These are phyloP conservation scores for Phyllosticta citrichinensis DNA, from an alignment of 2,329 filamentous ascomycete genomes.

Conservation along the genomic window DNA sequence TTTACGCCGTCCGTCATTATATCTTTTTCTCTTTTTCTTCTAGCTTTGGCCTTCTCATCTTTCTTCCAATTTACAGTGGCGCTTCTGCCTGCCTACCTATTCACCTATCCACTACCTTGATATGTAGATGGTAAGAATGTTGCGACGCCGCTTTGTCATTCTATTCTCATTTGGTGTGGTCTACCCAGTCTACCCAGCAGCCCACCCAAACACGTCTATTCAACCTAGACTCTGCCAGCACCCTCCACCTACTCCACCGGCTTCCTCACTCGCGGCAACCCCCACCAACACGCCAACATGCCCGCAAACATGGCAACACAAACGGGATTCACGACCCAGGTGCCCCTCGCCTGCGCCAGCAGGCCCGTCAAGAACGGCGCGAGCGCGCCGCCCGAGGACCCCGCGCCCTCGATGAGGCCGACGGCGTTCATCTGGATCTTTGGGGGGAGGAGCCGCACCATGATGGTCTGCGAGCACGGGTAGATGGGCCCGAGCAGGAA, in stretches of 20 bases:
- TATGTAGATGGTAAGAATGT: too few species aligned
- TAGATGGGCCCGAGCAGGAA: slow-evolving; percentile 70
- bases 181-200: too few species aligned
- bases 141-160: too few species aligned
- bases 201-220: too few species aligned
- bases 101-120: too few species aligned
- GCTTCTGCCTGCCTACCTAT: too few species aligned
- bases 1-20: too few species aligned
- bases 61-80: too few species aligned
- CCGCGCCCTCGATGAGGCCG: slow-evolving; percentile 59
- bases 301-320: slow-evolving; percentile 53
- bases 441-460: slow-evolving; percentile 50
- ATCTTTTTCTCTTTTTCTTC: too few species aligned
- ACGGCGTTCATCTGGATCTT: slow-evolving; percentile 53
- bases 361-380: slow-evolving; percentile 58
- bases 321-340: slow-evolving; percentile 56
- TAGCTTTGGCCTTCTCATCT: too few species aligned
- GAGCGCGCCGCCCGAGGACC: slow-evolving; percentile 55
- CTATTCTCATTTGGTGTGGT: too few species aligned
- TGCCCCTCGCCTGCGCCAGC: slow-evolving; percentile 50
- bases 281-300: slow-evolving; percentile 58
- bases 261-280: slow-evolving; percentile 48
- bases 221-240: too few species aligned
- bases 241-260: slow-evolving; percentile 42
- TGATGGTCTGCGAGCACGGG: slow-evolving; percentile 58